Percentiles rank a stretch among this genome's conserved stretches.
Conservation (phyloP, 495 filamentous ascomycete genomes). For the Xylaria intraflava region DNA sequence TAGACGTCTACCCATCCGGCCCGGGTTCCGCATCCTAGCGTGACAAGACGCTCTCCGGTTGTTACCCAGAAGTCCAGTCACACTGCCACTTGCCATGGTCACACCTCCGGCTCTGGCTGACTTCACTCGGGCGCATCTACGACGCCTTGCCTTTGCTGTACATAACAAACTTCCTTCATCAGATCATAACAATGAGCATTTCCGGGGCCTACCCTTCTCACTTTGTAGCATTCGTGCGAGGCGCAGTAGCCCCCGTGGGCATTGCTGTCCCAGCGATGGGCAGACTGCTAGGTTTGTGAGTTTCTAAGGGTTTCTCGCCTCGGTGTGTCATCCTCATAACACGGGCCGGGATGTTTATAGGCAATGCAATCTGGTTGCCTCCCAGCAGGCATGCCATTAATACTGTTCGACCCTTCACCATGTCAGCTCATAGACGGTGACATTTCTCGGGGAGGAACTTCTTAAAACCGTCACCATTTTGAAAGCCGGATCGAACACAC, state of each 20-base stretch:
- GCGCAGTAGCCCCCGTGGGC: background rate
- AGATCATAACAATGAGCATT: background rate
- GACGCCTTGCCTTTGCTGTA: background rate
- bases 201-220: background rate
- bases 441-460: background rate
- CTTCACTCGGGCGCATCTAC: background rate
- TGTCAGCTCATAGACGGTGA: background rate
- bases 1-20: too few species aligned
- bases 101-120: constrained; percentile 2
- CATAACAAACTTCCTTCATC: background rate
- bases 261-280: background rate
- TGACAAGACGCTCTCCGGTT: background rate
- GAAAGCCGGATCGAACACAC: constrained; percentile 4
- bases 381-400: background rate
- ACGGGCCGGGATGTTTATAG: background rate
- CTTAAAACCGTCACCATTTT: background rate
- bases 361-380: constrained; percentile 1
- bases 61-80: too few species aligned
- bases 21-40: background rate
- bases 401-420: background rate
- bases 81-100: background rate
- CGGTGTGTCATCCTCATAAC: background rate
- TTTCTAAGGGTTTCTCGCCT: background rate
- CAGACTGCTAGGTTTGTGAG: background rate
- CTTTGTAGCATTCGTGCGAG: background rate